Percentiles rank a stretch among this genome's conserved stretches.
Evolutionary conservation across 2,329 filamentous ascomycete species (phyloP).

Genomic region (Teratosphaeriaceae sp.): DNA sequence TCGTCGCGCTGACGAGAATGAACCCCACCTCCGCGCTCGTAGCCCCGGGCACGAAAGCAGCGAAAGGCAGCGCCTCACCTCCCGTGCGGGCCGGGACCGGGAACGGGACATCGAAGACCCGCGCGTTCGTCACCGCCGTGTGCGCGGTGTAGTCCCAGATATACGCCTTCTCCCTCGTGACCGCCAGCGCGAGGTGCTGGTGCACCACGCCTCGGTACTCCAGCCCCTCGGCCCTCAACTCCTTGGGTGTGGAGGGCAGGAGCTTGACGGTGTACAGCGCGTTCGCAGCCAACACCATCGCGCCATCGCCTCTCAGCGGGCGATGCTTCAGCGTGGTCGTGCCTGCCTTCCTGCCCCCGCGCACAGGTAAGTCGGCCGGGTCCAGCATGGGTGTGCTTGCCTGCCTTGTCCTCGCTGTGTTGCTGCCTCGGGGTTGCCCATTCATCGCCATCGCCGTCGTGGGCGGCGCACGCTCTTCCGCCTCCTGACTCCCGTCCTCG

Average conservation of each 20-base stretch:
- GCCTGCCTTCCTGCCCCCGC: slow-evolving; percentile 19
- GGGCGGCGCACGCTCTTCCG: slow-evolving; percentile 10
- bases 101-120: slow-evolving; percentile 72
- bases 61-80: slow-evolving; percentile 66
- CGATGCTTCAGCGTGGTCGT: slow-evolving; percentile 16
- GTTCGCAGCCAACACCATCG: slow-evolving; percentile 59
- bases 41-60: slow-evolving; percentile 71
- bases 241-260: slow-evolving; percentile 73
- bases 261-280: slow-evolving; percentile 80
- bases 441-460: slow-evolving; percentile 12
- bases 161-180: slow-evolving; percentile 76
- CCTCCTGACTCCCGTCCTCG: slow-evolving; percentile 12
- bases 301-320: slow-evolving; percentile 24
- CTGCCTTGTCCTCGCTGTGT: not conserved
- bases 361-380: slow-evolving; percentile 17
- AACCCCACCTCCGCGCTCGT: slow-evolving; percentile 77
- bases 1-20: slow-evolving; percentile 75
- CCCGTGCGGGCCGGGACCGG: slow-evolving; percentile 59
- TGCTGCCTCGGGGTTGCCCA: slow-evolving; percentile 9
- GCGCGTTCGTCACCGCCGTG: slow-evolving; percentile 62
- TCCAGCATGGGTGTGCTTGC: slow-evolving; percentile 3
- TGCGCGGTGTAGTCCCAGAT: slow-evolving; percentile 79
- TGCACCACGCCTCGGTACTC: slow-evolving; percentile 43
- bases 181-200: slow-evolving; percentile 53
- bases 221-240: slow-evolving; percentile 55